phyloP scores from a whole-genome alignment of 192 early-diverging fungal species.

The Entophlyctis helioformis region DNA sequence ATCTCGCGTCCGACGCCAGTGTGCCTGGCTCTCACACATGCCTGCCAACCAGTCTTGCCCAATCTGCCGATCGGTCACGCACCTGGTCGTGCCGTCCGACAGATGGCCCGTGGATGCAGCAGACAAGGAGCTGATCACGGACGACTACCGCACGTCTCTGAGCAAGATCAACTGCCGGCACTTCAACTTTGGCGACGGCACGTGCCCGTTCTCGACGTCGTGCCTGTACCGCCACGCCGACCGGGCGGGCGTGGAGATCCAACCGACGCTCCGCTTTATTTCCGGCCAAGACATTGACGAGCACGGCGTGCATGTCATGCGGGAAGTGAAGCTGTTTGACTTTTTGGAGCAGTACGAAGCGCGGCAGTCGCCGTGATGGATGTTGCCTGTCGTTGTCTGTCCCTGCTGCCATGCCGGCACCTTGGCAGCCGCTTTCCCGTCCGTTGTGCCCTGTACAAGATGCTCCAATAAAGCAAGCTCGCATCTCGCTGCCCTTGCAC shows the following conservation, averaged over 20 bases:
- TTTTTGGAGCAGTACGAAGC: slow-evolving; percentile 17
- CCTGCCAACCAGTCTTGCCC: slow-evolving; percentile 27
- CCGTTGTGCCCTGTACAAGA: no score
- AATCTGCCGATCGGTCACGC: slow-evolving; percentile 32
- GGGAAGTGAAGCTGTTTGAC: slow-evolving; percentile 21
- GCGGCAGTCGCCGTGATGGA: not conserved
- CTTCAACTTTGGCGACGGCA: slow-evolving; percentile 28
- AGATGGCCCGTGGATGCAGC: slow-evolving; percentile 17
- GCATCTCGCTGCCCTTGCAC: no score
- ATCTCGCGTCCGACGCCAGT: no score
- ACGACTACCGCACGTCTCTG: slow-evolving; percentile 30
- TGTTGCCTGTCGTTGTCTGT: no score
- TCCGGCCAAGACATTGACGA: slow-evolving; percentile 16
- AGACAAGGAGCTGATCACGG: slow-evolving; percentile 24
- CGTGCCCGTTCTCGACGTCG: slow-evolving; percentile 37
- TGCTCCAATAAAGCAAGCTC: no score
- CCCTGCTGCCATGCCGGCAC: no score
- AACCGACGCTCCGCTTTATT: slow-evolving; percentile 19
- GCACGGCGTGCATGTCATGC: slow-evolving; percentile 17
- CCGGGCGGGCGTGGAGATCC: slow-evolving; percentile 20
- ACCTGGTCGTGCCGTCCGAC: slow-evolving; percentile 31
- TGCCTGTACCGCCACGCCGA: slow-evolving; percentile 39
- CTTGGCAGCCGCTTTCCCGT: no score
- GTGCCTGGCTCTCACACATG: not conserved
- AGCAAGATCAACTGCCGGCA: slow-evolving; percentile 36